A percentile compares a stretch with the other conserved stretches of the same genome.
Evolutionary conservation across 2,329 filamentous ascomycete species (phyloP).

Genomic region (Aciculosporium take): DNA sequence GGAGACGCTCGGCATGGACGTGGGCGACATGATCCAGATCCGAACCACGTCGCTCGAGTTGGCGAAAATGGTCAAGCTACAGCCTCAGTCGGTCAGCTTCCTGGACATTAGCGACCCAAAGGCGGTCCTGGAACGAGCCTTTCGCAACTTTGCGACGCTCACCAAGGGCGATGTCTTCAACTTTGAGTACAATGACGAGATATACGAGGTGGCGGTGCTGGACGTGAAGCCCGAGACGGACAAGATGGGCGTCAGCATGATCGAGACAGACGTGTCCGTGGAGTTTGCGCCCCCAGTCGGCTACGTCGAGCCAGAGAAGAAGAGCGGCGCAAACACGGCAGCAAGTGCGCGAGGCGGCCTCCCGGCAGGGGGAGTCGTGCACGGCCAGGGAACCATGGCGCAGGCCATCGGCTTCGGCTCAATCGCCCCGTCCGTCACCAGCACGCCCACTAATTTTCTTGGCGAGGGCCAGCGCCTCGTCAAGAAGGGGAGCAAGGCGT

Average conservation of each 20-base stretch:
- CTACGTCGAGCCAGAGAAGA: conserved; percentile 72
- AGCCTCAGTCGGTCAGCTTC: conserved; percentile 85
- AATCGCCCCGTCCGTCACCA: conserved; percentile 66
- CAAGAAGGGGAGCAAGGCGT: conserved; percentile 62
- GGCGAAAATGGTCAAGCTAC: conserved; percentile 87
- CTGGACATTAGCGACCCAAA: conserved; percentile 96
- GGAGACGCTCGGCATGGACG: conserved; percentile 77
- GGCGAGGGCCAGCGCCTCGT: conserved; percentile 71
- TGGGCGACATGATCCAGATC: conserved; percentile 87
- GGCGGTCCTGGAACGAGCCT: conserved; percentile 90
- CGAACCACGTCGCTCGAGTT: conserved; percentile 87
- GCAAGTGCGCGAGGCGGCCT: conserved; percentile 49
- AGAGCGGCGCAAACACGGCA: conserved; percentile 78
- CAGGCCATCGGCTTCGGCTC: conserved; percentile 93
- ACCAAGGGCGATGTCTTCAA: conserved; percentile 92
- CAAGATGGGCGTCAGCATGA: conserved; percentile 79
- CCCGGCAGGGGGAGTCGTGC: conserved; percentile 59
- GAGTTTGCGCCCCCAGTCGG: conserved; percentile 91
- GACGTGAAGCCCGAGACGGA: conserved; percentile 79
- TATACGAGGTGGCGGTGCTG: conserved; percentile 84
- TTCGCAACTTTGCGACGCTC: conserved; percentile 87
- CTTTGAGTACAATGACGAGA: conserved; percentile 89
- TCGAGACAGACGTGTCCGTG: conserved; percentile 92
- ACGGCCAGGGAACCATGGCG: conserved; percentile 85
- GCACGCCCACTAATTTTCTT: conserved; percentile 63